These are phyloP conservation scores for Dioszegia aurantiaca DNA, from an alignment of 768 basidiomycete species.

Conservation along the genomic window DNA sequence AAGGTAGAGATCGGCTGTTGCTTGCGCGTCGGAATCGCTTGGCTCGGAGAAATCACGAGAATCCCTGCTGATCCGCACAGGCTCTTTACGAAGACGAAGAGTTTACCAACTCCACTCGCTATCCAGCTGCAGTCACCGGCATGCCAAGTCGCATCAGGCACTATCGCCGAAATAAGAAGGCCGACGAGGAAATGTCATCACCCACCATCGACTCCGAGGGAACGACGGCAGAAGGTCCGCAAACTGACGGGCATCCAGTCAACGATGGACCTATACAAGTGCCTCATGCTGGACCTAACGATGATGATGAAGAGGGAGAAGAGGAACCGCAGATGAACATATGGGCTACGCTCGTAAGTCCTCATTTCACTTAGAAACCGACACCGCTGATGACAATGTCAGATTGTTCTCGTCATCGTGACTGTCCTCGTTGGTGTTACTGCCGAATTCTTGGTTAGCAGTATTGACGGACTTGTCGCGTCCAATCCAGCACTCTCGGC, in stretches of 20 bases:
- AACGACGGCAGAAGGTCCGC: neutral
- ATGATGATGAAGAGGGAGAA: slow-evolving; percentile 48
- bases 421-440: slow-evolving; percentile 59
- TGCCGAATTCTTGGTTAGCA: slow-evolving; percentile 71
- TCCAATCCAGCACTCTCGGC: slow-evolving; percentile 60
- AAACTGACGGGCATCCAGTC: neutral
- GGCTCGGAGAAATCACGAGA: too few relatives aligned
- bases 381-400: slow-evolving; percentile 1
- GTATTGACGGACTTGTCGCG: slow-evolving; percentile 70
- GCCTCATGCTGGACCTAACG: slow-evolving; percentile 7
- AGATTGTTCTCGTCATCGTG: slow-evolving; percentile 41
- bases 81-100: slow-evolving; percentile 38
- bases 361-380: too few relatives aligned
- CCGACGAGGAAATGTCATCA: slow-evolving; percentile 25
- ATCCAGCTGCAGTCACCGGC: slow-evolving; percentile 32
- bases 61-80: slow-evolving; percentile 52
- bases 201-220: slow-evolving; percentile 7
- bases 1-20: too few relatives aligned
- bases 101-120: slow-evolving; percentile 36
- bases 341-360: slow-evolving; percentile 34
- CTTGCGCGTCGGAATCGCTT: too few relatives aligned
- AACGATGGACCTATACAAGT: slow-evolving; percentile 13
- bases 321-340: slow-evolving; percentile 50
- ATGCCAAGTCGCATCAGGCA: slow-evolving; percentile 3
- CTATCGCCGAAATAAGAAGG: slow-evolving; percentile 34